phyloP scores from a whole-genome alignment of 768 basidiomycete species.

The Exsudoporus frostii region DNA sequence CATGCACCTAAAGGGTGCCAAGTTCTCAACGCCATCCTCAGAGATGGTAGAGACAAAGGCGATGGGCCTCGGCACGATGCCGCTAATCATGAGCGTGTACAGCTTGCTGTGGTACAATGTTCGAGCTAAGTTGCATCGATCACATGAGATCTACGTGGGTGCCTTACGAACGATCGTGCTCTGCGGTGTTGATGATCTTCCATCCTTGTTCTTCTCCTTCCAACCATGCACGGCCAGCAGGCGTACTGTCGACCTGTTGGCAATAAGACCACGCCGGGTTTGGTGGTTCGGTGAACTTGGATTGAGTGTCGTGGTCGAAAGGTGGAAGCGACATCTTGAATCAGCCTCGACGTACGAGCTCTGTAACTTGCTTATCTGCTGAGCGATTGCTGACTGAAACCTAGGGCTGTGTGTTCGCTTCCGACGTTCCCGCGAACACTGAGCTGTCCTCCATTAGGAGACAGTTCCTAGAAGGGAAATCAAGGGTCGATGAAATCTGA shows the following conservation, averaged over 20 bases:
- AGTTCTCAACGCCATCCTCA: slow-evolving; percentile 34
- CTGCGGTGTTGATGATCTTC: slow-evolving; percentile 31
- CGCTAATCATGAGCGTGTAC: slow-evolving; percentile 37
- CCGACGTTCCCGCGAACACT: background rate
- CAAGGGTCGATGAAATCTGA: no score
- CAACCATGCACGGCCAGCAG: slow-evolving; percentile 32
- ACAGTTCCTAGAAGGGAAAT: no score
- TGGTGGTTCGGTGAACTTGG: slow-evolving; percentile 29
- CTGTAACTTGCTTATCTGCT: background rate
- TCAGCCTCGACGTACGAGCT: background rate
- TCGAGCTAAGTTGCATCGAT: background rate
- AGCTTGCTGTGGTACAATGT: slow-evolving; percentile 15
- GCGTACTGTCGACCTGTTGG: slow-evolving; percentile 27
- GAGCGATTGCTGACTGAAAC: background rate
- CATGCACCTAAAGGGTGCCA: slow-evolving; percentile 42
- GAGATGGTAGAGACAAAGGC: slow-evolving; percentile 41
- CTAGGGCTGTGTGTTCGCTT: no score
- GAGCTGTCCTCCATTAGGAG: no score
- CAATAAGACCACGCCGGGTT: slow-evolving; percentile 34
- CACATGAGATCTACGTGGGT: background rate
- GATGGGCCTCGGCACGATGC: slow-evolving; percentile 44
- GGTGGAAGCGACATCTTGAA: slow-evolving; percentile 29
- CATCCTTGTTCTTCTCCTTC: slow-evolving; percentile 36
- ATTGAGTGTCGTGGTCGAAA: slow-evolving; percentile 17
- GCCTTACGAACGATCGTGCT: slow-evolving; percentile 27